These are phyloP conservation scores for Tylopilus sp. DNA, from an alignment of 768 basidiomycete species.

Conservation along the genomic window DNA sequence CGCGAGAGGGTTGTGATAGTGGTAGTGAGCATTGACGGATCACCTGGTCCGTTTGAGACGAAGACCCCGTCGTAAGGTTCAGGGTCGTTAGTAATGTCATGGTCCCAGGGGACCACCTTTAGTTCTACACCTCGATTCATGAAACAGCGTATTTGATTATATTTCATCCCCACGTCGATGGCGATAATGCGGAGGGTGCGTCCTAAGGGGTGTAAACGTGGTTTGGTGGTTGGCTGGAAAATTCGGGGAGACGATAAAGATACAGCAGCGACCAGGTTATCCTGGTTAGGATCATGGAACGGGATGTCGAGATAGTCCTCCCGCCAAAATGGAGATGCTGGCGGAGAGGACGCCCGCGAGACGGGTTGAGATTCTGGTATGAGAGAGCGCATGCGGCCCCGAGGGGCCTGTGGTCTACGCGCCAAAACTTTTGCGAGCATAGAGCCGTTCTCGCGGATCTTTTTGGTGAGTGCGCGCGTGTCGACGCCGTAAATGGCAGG, in stretches of 20 bases:
- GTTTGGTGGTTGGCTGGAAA: conserved; percentile 56
- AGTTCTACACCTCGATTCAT: conserved; percentile 87
- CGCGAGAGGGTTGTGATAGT: conserved; percentile 68
- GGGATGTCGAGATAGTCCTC: conserved; percentile 81
- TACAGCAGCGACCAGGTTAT: conserved; percentile 89
- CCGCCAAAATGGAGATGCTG: conserved; percentile 61
- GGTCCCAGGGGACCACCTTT: conserved; percentile 97
- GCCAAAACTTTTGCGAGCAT: conserved; percentile 86
- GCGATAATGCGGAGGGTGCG: conserved; percentile 82
- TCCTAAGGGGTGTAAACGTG: conserved; percentile 71
- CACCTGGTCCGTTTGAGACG: conserved; percentile 96
- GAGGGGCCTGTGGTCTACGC: conserved; percentile 46
- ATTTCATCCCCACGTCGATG: conserved; percentile 99
- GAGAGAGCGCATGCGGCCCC: conserved; percentile 35
- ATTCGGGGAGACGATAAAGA: conserved; percentile 68
- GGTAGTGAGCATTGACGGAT: conserved; percentile 77
- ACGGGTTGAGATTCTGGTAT: conserved; percentile 37
- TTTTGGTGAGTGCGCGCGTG: conserved; percentile 95
- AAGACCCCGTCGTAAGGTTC: conserved; percentile 94
- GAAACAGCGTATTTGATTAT: conserved; percentile 98
- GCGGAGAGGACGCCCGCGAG: conserved; percentile 53
- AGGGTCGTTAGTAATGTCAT: conserved; percentile 76
- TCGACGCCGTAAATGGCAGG: conserved; percentile 96
- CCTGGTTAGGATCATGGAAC: conserved; percentile 83
- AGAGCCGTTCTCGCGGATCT: conserved; percentile 89